phyloP scores from a whole-genome alignment of 108 stramenopile genomes.

The Fistulifera solaris region DNA sequence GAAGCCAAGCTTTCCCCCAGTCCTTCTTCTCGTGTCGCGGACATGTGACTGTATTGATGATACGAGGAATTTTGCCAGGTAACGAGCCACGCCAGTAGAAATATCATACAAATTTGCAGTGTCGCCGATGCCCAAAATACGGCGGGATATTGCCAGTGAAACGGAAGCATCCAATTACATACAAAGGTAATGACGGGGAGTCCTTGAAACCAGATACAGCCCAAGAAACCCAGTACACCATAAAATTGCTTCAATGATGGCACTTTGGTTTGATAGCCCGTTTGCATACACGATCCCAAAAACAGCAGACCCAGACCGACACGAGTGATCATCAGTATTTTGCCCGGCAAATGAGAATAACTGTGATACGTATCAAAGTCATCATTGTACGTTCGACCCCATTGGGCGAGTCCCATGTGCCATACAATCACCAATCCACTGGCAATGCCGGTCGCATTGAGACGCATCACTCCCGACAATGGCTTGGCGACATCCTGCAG shows the following conservation, averaged over 20 bases:
- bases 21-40: slow-evolving; percentile 14
- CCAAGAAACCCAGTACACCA: slow-evolving; percentile 51
- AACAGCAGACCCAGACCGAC: slow-evolving; percentile 46
- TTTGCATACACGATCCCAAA: slow-evolving; percentile 45
- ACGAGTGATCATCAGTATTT: slow-evolving; percentile 62
- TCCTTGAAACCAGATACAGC: slow-evolving; percentile 59
- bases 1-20: slow-evolving; percentile 20
- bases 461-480: slow-evolving; percentile 29
- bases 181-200: slow-evolving; percentile 59
- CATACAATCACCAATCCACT: slow-evolving; percentile 32
- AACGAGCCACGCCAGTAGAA: slow-evolving; percentile 63
- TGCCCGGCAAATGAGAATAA: slow-evolving; percentile 72
- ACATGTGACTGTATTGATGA: slow-evolving; percentile 48
- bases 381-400: slow-evolving; percentile 76
- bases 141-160: slow-evolving; percentile 57
- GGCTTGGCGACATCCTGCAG: slow-evolving; percentile 56
- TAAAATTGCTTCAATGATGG: slow-evolving; percentile 55
- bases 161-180: slow-evolving; percentile 43
- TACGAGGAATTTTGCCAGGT: slow-evolving; percentile 59
- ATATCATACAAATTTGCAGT: slow-evolving; percentile 48
- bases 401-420: slow-evolving; percentile 65
- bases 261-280: slow-evolving; percentile 39
- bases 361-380: slow-evolving; percentile 85
- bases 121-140: slow-evolving; percentile 47
- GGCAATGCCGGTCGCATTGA: slow-evolving; percentile 32